These are phyloP conservation scores for Trematosphaeria pertusa DNA, from an alignment of 2,329 filamentous ascomycete genomes.

Conservation along the genomic window DNA sequence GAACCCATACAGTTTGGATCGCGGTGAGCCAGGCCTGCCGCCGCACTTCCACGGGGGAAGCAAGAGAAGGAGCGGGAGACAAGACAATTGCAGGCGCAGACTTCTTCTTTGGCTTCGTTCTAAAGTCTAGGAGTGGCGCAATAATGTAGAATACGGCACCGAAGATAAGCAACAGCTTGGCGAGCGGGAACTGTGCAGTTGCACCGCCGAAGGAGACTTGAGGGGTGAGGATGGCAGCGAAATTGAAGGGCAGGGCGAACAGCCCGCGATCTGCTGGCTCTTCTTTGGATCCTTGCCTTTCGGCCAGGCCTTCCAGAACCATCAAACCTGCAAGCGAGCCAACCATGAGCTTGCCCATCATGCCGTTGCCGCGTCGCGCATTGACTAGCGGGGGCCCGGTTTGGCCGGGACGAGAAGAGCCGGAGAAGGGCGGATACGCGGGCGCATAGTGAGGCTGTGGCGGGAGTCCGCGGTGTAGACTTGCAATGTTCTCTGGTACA, in stretches of 20 bases:
- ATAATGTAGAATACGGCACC: constrained; percentile 64
- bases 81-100: constrained; percentile 50
- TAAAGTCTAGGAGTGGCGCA: constrained; percentile 63
- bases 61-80: constrained; percentile 69
- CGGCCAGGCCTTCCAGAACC: constrained; percentile 82
- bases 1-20: constrained; percentile 91
- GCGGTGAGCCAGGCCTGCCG: constrained; percentile 92
- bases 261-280: constrained; percentile 50
- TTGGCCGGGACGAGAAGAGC: constrained; percentile 26
- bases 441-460: constrained; percentile 47
- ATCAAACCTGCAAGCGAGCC: constrained; percentile 91
- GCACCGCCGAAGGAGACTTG: constrained; percentile 39
- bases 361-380: constrained; percentile 55
- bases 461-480: constrained; percentile 47
- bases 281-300: constrained; percentile 63
- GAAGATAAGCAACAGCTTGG: constrained; percentile 60
- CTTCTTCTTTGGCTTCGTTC: constrained; percentile 61
- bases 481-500: constrained; percentile 51
- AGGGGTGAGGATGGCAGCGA: constrained; percentile 38
- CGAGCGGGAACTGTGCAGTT: constrained; percentile 50
- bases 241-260: constrained; percentile 50
- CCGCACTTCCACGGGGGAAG: constrained; percentile 83
- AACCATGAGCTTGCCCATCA: constrained; percentile 82
- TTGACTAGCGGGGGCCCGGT: constrained; percentile 45
- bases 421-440: constrained; percentile 43